A percentile compares a stretch with the other conserved stretches of the same genome.
These are phyloP conservation scores for Acanthamoeba quina DNA, from an alignment of 208 protist genomes.

Conservation along the genomic window DNA sequence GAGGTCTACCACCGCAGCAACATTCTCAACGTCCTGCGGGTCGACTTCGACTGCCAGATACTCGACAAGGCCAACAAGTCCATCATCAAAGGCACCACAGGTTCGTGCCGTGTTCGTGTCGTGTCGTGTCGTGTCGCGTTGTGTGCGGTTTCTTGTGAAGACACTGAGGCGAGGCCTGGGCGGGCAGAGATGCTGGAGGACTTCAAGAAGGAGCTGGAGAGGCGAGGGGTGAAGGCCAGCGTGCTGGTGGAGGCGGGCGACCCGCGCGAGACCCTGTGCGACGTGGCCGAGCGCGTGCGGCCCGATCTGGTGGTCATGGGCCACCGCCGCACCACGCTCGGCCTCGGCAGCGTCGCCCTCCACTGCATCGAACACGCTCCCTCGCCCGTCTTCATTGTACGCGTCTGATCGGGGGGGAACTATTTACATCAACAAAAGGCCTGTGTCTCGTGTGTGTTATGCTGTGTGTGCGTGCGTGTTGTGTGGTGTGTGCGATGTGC, in stretches of 20 bases:
- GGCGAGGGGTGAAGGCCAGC: background rate
- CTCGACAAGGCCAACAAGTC: constrained; percentile 18
- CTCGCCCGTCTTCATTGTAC: constrained; percentile 6
- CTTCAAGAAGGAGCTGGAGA: background rate
- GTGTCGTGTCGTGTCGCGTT: background rate
- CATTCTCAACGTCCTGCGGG: constrained; percentile 5
- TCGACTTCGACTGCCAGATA: constrained; percentile 2
- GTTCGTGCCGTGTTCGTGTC: too few species aligned
- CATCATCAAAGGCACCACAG: background rate
- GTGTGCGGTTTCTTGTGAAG: background rate
- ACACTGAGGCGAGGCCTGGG: background rate
- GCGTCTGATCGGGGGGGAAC: background rate
- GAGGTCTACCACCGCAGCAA: background rate
- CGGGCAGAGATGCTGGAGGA: constrained; percentile 31
- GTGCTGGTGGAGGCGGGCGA: constrained; percentile 11
- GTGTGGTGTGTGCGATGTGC: background rate
- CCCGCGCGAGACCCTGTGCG: constrained; percentile 19
- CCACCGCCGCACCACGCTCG: background rate
- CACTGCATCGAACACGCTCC: constrained; percentile 26
- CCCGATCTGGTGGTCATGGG: constrained; percentile 2
- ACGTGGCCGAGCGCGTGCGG: background rate
- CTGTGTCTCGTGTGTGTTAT: background rate
- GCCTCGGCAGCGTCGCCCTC: constrained; percentile 9
- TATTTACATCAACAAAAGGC: too few species aligned
- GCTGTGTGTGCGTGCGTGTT: background rate